These are phyloP conservation scores for Talaromyces ruber DNA, from an alignment of 495 filamentous ascomycete species.

Conservation along the genomic window DNA sequence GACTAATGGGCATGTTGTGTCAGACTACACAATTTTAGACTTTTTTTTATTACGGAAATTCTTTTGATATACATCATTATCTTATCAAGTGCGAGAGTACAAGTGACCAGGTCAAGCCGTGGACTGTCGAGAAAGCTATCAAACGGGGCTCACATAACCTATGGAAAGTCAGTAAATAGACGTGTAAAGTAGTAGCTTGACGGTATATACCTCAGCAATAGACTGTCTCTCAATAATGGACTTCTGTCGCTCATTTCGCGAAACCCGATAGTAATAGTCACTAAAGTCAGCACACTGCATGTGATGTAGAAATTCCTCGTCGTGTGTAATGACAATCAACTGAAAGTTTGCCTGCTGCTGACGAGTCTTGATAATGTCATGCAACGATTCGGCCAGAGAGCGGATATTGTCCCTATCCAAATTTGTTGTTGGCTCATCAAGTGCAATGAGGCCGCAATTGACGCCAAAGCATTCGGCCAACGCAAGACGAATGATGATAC, in stretches of 20 bases:
- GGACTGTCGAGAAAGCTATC: neutral
- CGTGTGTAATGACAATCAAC: slow-evolving; percentile 97
- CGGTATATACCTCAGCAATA: slow-evolving; percentile 43
- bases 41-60: neutral
- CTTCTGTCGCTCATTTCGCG: slow-evolving; percentile 76
- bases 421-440: slow-evolving; percentile 98
- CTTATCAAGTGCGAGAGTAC: no score
- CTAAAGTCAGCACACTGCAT: slow-evolving; percentile 96
- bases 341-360: slow-evolving; percentile 89
- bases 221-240: slow-evolving; percentile 72
- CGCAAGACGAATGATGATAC: slow-evolving; percentile 95
- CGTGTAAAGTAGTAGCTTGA: neutral
- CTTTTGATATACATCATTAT: neutral
- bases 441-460: slow-evolving; percentile 92
- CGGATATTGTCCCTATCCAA: slow-evolving; percentile 91
- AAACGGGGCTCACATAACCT: slow-evolving; percentile 1
- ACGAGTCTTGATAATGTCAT: slow-evolving; percentile 80
- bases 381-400: slow-evolving; percentile 73
- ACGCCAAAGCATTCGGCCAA: slow-evolving; percentile 94
- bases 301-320: slow-evolving; percentile 87
- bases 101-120: neutral
- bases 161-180: neutral
- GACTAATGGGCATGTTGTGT: no score
- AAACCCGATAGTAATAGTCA: slow-evolving; percentile 84
- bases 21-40: no score